A percentile compares a stretch with the other conserved stretches of the same genome.
Conservation (phyloP, 371 early-diverging fungal genomes). For the Dichotomocladium elegans region DNA sequence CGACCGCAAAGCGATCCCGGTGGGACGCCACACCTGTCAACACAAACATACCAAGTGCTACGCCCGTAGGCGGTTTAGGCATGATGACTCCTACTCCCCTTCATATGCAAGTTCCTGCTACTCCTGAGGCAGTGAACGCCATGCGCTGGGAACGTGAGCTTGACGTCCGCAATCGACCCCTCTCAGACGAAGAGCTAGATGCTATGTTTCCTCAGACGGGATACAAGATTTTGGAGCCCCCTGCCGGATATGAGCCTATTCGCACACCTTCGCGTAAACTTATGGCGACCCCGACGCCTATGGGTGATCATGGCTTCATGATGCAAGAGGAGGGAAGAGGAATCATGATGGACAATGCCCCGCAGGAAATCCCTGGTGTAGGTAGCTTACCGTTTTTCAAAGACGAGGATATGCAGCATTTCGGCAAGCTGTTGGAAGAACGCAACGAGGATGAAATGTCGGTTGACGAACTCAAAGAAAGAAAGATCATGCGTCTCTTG, state of each 20-base stretch:
- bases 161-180: conserved; percentile 80
- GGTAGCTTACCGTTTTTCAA: conserved; percentile 92
- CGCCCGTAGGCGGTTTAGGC: conserved; percentile 73
- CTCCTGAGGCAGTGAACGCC: conserved; percentile 75
- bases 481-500: conserved; percentile 92
- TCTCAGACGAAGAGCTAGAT: conserved; percentile 93
- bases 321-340: conserved; percentile 76
- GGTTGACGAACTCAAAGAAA: conserved; percentile 88
- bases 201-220: conserved; percentile 89
- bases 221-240: conserved; percentile 90
- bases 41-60: conserved; percentile 50
- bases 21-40: conserved; percentile 85
- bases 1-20: conserved; percentile 56
- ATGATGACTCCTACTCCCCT: conserved; percentile 77
- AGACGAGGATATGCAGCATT: conserved; percentile 95
- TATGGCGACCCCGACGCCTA: conserved; percentile 91
- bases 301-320: conserved; percentile 78
- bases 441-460: conserved; percentile 82
- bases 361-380: conserved; percentile 88
- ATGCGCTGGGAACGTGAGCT: conserved; percentile 83
- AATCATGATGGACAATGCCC: conserved; percentile 50
- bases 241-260: conserved; percentile 87
- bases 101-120: conserved; percentile 63
- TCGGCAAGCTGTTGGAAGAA: conserved; percentile 88
- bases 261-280: conserved; percentile 95